Conservation (phyloP, 225 moss, liverwort and hornwort genomes). For the Marchantia paleacea region DNA sequence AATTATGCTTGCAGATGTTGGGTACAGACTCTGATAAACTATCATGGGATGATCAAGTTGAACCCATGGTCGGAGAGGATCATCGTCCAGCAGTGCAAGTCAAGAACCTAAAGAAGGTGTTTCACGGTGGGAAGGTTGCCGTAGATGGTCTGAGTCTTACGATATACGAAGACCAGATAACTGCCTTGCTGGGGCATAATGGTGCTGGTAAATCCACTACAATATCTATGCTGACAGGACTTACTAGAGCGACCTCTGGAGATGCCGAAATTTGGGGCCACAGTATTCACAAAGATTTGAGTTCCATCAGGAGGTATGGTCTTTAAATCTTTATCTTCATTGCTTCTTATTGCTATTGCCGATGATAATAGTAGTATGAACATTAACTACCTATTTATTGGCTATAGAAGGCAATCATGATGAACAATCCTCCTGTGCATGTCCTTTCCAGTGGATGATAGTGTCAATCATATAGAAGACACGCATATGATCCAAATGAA, state of each 20-base stretch:
- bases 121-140: conserved; percentile 67
- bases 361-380: too few species aligned
- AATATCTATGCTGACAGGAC: conserved; percentile 91
- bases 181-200: conserved; percentile 90
- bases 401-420: neutral
- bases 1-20: conserved; percentile 35
- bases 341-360: too few species aligned
- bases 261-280: conserved; percentile 92
- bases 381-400: too few species aligned
- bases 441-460: neutral
- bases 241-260: conserved; percentile 68
- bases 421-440: neutral
- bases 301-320: conserved; percentile 67
- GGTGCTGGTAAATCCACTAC: conserved; percentile 93
- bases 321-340: neutral
- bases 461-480: neutral
- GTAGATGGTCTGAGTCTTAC: conserved; percentile 79
- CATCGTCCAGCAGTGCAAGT: conserved; percentile 69
- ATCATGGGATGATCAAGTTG: conserved; percentile 43
- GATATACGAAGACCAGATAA: conserved; percentile 87
- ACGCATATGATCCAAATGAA: too few species aligned
- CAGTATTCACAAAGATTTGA: conserved; percentile 71
- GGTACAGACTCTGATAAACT: conserved; percentile 39
- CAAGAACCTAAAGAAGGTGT: conserved; percentile 70
- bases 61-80: conserved; percentile 59